Evolutionary conservation across 2,329 filamentous ascomycete species (phyloP), one percentile per base, ranked within the genome.

Genomic region (Phialophora verrucosa): DNA sequence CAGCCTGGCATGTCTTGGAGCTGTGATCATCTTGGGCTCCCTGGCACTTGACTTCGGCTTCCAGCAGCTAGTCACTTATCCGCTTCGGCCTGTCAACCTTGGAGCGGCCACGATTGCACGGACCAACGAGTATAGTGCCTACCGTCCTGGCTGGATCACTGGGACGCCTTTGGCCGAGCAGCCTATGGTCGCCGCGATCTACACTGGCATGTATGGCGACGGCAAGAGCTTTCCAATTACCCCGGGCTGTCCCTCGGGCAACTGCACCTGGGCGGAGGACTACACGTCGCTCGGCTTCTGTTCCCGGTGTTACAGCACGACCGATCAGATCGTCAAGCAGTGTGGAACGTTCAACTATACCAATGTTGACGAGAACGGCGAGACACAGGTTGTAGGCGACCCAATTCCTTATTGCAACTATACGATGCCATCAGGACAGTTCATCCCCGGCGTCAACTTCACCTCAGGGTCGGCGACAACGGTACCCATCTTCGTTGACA

Each of bases 11-110:
- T 57, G 64, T 23, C 12, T 72, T 4, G 75, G 73, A 3, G 75
- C 74, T 1, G 17, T 70, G 0, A 57, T 76, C 10, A 74, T 64
- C 20, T 53, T 76, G n/a, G 47, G 73, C 12, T 35, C 73, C 6
- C 54, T 77, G 20, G 70, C 67, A 1, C 63, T 76, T 27, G 74
- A 75, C 62, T 74, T 75, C 11, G 75, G 75, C 32, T 63, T 74
- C 8, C 75, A 76, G 63, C 73, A 72, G 62, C 62, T 71, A 7
- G 53, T 74, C 14, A 44, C 50, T 14, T 70, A 60, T 38, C 68
- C 60, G 20, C 47, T 63, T 14, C 38, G 47, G 55, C 66, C 66
- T n/a, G 38, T 68, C 6, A 23, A 23, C 27, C 44, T 56, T 27
- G 63, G 38, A 20, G n/a, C 29, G 10, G 59, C 59, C n/a, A 58